Percentiles rank a stretch among this genome's conserved stretches.
Conservation (phyloP, 2,329 filamentous ascomycete species). For the Penicillium nordicum region DNA sequence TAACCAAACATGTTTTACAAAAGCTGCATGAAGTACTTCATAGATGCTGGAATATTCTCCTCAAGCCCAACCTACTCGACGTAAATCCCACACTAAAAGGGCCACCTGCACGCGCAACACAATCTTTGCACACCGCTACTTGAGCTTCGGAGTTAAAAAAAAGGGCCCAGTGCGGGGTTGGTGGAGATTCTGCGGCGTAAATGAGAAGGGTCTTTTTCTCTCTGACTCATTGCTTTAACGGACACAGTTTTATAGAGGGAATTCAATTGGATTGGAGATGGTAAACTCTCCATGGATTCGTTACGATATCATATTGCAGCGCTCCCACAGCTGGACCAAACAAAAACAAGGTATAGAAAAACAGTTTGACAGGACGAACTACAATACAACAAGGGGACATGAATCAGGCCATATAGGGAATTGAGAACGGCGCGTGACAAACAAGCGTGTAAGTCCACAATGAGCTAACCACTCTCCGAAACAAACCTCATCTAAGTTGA, state of each 20-base stretch:
- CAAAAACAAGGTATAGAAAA: neutral
- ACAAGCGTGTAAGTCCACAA: neutral
- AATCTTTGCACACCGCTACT: slow-evolving; percentile 25
- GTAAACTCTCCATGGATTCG: neutral
- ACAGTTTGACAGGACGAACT: neutral
- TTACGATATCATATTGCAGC: neutral
- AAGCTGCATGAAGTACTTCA: neutral
- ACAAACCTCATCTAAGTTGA: neutral
- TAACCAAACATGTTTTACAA: neutral
- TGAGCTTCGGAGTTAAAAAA: slow-evolving; percentile 8
- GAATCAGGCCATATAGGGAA: neutral
- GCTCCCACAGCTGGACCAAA: neutral
- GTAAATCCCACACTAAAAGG: neutral
- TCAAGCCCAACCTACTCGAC: neutral
- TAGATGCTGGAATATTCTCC: neutral
- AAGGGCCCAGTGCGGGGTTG: slow-evolving; percentile 13
- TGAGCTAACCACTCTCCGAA: neutral
- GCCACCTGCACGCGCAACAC: slow-evolving; percentile 17
- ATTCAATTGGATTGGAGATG: neutral
- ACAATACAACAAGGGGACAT: neutral
- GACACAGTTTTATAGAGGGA: no score
- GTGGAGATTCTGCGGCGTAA: slow-evolving; percentile 2
- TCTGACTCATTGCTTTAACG: slow-evolving; percentile 8
- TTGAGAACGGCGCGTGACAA: neutral
- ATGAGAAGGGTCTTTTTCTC: neutral